These are phyloP conservation scores for Acmispon strigosus DNA, from an alignment of 306 rosid genomes.

Conservation along the genomic window DNA sequence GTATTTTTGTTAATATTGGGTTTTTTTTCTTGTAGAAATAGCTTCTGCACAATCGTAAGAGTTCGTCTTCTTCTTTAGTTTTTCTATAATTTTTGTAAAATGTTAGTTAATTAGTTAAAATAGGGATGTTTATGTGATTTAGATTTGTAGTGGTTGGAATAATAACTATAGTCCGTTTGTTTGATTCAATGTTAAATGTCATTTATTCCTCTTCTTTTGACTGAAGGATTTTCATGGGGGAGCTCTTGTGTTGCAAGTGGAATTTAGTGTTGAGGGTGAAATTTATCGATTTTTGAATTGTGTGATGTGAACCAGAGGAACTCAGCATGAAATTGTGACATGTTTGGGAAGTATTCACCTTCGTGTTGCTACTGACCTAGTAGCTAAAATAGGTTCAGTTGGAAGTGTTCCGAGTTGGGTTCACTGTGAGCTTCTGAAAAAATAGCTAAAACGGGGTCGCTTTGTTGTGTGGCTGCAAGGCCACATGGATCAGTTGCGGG, in stretches of 20 bases:
- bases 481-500: slow-evolving; percentile 89
- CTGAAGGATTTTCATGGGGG: slow-evolving; percentile 6
- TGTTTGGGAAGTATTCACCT: background rate
- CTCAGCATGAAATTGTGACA: background rate
- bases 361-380: background rate
- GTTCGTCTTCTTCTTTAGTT: background rate
- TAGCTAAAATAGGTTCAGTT: slow-evolving; percentile 23
- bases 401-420: slow-evolving; percentile 25
- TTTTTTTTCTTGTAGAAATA: background rate
- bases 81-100: background rate
- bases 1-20: too few relatives aligned
- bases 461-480: slow-evolving; percentile 99
- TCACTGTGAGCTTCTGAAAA: slow-evolving; percentile 35
- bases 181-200: background rate
- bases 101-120: background rate
- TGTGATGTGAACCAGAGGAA: background rate
- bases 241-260: background rate
- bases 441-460: slow-evolving; percentile 98
- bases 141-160: background rate
- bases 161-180: background rate
- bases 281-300: background rate
- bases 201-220: background rate
- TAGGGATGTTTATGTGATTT: background rate
- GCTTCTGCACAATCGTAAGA: background rate
- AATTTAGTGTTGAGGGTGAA: slow-evolving; percentile 5